phyloP scores from a whole-genome alignment of 495 filamentous ascomycete genomes.

The Neurospora sp. region DNA sequence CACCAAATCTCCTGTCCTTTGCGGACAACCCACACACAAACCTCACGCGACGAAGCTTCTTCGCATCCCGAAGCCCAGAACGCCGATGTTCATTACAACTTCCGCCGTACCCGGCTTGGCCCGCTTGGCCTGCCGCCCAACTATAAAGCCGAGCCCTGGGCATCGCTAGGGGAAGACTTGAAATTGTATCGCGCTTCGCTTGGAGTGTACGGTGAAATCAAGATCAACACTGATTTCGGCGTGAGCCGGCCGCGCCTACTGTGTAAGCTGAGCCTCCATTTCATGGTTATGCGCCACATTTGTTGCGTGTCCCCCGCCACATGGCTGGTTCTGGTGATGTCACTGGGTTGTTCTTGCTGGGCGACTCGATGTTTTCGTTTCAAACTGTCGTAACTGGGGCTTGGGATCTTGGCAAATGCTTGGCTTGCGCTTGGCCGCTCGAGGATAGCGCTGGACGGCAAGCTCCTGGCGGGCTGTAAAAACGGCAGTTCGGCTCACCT shows the following conservation, averaged over 20 bases:
- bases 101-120: not conserved
- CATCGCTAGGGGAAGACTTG: not conserved
- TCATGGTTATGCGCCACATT: not conserved
- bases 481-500: not conserved
- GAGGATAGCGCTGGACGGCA: not conserved
- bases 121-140: not conserved
- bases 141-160: not conserved
- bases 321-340: not conserved
- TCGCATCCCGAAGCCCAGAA: not conserved
- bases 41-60: not conserved
- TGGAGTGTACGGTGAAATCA: not conserved
- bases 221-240: not conserved
- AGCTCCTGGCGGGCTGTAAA: not conserved
- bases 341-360: not conserved
- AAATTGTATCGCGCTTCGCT: not conserved
- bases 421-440: not conserved
- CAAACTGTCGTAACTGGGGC: not conserved
- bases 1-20: not conserved
- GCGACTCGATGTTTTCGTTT: not conserved
- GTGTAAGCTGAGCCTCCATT: not conserved
- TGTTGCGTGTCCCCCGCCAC: not conserved
- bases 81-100: not conserved
- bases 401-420: not conserved
- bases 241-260: not conserved
- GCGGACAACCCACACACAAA: not conserved